phyloP scores from a whole-genome alignment of 1,284 basidiomycete genomes.

The Pyrrhoderma lamaoense region DNA sequence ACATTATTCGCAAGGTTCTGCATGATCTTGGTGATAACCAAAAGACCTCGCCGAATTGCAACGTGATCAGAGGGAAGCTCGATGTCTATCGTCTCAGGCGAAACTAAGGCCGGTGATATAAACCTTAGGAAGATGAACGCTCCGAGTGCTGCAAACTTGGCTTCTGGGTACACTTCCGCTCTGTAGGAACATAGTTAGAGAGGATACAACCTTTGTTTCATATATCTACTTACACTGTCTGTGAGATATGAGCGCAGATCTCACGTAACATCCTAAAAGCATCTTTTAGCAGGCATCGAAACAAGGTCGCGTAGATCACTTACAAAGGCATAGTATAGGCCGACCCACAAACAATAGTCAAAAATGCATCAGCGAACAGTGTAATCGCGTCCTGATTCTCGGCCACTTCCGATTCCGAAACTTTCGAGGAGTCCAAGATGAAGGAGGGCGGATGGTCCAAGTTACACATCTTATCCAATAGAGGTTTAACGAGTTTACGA shows the following conservation, averaged over 20 bases:
- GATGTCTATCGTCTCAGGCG: slow-evolving; percentile 79
- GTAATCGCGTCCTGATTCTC: slow-evolving; percentile 71
- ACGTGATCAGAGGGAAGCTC: slow-evolving; percentile 60
- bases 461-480: slow-evolving; percentile 66
- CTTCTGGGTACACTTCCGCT: slow-evolving; percentile 69
- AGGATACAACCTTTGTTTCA: slow-evolving; percentile 9
- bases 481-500: slow-evolving; percentile 66
- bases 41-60: slow-evolving; percentile 66
- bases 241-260: slow-evolving; percentile 78
- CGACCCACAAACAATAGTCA: slow-evolving; percentile 70
- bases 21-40: slow-evolving; percentile 84
- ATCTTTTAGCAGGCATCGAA: slow-evolving; percentile 14
- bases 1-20: slow-evolving; percentile 93
- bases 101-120: slow-evolving; percentile 80
- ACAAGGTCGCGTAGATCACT: slow-evolving; percentile 27
- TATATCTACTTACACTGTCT: slow-evolving; percentile 57
- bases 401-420: slow-evolving; percentile 50
- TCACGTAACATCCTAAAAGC: slow-evolving; percentile 73
- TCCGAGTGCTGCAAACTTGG: slow-evolving; percentile 80
- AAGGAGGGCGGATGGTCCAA: slow-evolving; percentile 71
- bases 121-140: slow-evolving; percentile 89
- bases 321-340: slow-evolving; percentile 69
- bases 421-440: slow-evolving; percentile 71
- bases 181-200: slow-evolving; percentile 27
- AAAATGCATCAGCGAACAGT: slow-evolving; percentile 68